phyloP scores from a whole-genome alignment of 371 early-diverging fungal species.

The Massospora cicadina region DNA sequence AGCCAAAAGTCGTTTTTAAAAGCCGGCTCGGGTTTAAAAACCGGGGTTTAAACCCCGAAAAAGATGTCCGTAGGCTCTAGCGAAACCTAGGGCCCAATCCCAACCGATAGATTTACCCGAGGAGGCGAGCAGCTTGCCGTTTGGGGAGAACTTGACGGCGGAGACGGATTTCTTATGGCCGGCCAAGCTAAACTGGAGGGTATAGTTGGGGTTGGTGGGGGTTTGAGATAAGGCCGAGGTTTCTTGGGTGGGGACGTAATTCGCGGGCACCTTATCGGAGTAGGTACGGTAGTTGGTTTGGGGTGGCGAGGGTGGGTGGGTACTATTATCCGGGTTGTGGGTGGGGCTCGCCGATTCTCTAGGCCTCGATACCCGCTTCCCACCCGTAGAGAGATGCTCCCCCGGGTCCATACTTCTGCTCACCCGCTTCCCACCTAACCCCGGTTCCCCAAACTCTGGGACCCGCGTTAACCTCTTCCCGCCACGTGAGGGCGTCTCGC shows the following conservation, averaged over 20 bases:
- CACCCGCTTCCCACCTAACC: neutral
- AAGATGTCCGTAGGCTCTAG: constrained; percentile 6
- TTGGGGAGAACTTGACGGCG: constrained; percentile 92
- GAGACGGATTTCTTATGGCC: constrained; percentile 93
- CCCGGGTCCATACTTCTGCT: neutral
- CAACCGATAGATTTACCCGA: constrained; percentile 38
- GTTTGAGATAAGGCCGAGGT: neutral
- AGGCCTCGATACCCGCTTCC: neutral
- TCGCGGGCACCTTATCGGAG: neutral
- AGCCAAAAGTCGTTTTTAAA: constrained; percentile 5
- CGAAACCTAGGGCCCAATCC: neutral
- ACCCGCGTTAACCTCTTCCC: neutral
- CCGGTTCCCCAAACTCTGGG: neutral
- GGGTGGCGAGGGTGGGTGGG: neutral
- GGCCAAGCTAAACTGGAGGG: constrained; percentile 65
- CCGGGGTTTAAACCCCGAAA: neutral
- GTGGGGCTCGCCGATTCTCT: neutral
- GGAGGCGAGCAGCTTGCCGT: constrained; percentile 90
- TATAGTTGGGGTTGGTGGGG: constrained; percentile 56
- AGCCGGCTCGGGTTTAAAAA: neutral
- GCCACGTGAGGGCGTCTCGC: neutral
- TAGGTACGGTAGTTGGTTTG: neutral
- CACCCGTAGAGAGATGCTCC: neutral
- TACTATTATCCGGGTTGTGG: neutral
- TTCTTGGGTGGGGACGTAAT: neutral